These are phyloP conservation scores for Coniosporium apollinis DNA, from an alignment of 495 filamentous ascomycete genomes.

Conservation along the genomic window DNA sequence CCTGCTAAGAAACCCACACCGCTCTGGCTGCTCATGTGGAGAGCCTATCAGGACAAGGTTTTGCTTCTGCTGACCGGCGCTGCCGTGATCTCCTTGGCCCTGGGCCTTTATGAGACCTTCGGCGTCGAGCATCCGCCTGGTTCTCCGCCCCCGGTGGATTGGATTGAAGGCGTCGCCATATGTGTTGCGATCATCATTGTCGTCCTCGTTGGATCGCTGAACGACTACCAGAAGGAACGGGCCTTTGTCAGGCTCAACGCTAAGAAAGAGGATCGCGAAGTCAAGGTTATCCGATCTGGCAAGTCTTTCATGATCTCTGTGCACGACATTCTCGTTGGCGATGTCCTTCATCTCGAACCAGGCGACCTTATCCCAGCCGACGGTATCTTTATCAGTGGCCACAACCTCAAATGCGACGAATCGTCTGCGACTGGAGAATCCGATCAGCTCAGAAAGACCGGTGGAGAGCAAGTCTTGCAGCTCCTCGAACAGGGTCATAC, in stretches of 20 bases:
- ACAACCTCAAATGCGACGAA: conserved; percentile 48
- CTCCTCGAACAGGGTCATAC: conserved; percentile 66
- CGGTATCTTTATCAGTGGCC: conserved; percentile 23
- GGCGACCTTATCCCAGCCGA: conserved; percentile 54
- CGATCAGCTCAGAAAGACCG: conserved; percentile 47
- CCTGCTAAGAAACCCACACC: conserved; percentile 56
- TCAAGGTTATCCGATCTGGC: conserved; percentile 69
- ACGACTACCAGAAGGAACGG: conserved; percentile 30
- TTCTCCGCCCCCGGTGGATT: conserved; percentile 22
- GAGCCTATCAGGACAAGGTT: conserved; percentile 72
- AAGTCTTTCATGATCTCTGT: conserved; percentile 61
- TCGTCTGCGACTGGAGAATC: conserved; percentile 56
- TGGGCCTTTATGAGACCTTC: conserved; percentile 56
- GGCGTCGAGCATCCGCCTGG: conserved; percentile 17
- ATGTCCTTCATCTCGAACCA: conserved; percentile 66
- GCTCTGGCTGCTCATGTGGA: conserved; percentile 60
- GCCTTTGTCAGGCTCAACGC: conserved; percentile 30
- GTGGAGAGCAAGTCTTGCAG: conserved; percentile 57
- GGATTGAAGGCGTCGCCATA: conserved; percentile 33
- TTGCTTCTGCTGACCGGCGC: conserved; percentile 66
- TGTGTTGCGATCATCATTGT: conserved; percentile 29
- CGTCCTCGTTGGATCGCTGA: conserved; percentile 27
- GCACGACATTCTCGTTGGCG: conserved; percentile 66
- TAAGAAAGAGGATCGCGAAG: conserved; percentile 35
- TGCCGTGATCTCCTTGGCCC: conserved; percentile 64